Conservation (phyloP, 768 basidiomycete species). For the Antrodiella citrinella region DNA sequence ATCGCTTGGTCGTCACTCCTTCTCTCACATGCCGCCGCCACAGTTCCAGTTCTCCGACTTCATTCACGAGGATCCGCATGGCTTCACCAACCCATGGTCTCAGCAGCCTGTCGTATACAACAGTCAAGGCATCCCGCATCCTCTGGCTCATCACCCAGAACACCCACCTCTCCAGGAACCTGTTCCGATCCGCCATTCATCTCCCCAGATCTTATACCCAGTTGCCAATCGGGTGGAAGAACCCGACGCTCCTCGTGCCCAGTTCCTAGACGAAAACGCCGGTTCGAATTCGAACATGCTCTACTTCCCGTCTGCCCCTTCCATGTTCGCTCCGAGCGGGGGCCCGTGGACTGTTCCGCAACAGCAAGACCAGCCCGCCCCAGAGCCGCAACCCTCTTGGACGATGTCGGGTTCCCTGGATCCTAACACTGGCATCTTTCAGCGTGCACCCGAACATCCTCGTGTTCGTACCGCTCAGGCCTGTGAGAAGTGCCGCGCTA, state of each 20-base stretch:
- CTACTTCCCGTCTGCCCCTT: slow-evolving; percentile 1
- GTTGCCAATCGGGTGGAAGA: neutral
- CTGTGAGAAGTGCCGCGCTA: slow-evolving; percentile 63
- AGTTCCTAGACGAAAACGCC: neutral
- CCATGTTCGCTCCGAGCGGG: neutral
- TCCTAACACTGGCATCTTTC: slow-evolving; percentile 57
- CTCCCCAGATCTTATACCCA: neutral
- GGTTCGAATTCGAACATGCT: neutral
- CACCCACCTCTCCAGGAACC: neutral
- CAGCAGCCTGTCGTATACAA: neutral
- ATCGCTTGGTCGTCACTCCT: neutral
- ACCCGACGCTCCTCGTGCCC: neutral
- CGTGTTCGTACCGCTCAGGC: slow-evolving; percentile 65
- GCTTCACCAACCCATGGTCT: neutral
- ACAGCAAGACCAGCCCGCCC: neutral
- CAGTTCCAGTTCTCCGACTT: neutral
- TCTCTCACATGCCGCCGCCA: neutral
- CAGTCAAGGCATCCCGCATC: neutral
- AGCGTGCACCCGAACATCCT: slow-evolving; percentile 54
- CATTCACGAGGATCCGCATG: neutral
- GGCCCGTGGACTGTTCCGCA: neutral
- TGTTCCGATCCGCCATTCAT: neutral
- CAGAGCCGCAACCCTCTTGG: slow-evolving; percentile 15
- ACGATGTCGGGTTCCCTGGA: slow-evolving; percentile 53
- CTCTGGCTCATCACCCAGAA: neutral